Percentiles rank a stretch among this genome's conserved stretches.
These are phyloP conservation scores for Corchorus olitorius DNA, from an alignment of 345 rosid genomes.

Conservation along the genomic window DNA sequence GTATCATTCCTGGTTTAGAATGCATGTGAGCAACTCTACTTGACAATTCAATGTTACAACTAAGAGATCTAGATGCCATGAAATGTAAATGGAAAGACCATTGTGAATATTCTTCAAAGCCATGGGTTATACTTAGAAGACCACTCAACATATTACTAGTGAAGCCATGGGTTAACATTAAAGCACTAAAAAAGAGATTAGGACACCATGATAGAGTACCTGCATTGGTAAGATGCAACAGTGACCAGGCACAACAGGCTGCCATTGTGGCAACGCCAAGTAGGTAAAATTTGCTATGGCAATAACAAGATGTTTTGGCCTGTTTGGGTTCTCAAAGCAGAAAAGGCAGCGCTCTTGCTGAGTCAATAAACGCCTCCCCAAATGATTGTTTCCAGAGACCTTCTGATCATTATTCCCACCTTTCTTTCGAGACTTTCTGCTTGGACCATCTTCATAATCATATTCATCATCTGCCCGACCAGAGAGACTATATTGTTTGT, in stretches of 20 bases:
- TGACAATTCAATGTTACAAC: neutral
- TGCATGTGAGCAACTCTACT: neutral
- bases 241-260: slow-evolving; percentile 84
- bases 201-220: slow-evolving; percentile 36
- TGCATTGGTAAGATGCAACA: slow-evolving; percentile 89
- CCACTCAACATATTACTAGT: neutral
- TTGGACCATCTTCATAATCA: slow-evolving; percentile 82
- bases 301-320: slow-evolving; percentile 82
- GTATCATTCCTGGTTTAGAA: neutral
- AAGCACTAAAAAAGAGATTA: slow-evolving; percentile 6
- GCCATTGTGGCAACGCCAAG: slow-evolving; percentile 78
- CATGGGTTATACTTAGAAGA: neutral
- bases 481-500: slow-evolving; percentile 64
- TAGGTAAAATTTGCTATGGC: slow-evolving; percentile 92
- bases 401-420: slow-evolving; percentile 36
- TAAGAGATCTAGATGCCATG: neutral
- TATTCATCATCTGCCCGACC: slow-evolving; percentile 90
- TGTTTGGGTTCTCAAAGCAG: slow-evolving; percentile 90
- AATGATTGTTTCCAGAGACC: slow-evolving; percentile 41
- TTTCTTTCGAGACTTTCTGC: slow-evolving; percentile 54
- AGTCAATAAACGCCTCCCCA: slow-evolving; percentile 62
- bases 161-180: neutral
- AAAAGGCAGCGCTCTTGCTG: slow-evolving; percentile 94
- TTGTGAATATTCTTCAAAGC: neutral
- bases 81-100: neutral